phyloP scores from a whole-genome alignment of 306 rosid species.

The Begonia loranthoides region DNA sequence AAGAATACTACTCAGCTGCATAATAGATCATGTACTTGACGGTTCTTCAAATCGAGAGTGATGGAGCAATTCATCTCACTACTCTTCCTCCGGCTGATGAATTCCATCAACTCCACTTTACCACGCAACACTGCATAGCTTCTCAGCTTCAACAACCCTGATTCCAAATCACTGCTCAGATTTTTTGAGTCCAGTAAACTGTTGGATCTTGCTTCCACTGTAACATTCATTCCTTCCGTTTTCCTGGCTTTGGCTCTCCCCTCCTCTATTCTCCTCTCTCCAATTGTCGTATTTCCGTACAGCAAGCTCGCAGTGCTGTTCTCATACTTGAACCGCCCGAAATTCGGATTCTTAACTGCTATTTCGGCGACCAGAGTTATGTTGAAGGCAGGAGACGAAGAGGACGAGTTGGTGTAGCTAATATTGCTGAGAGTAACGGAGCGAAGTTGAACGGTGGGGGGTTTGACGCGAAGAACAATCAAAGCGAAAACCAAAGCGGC shows the following conservation, averaged over 20 bases:
- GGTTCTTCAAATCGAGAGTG: slow-evolving; percentile 28
- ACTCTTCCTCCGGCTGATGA: slow-evolving; percentile 20
- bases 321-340: slow-evolving; percentile 29
- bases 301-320: slow-evolving; percentile 15
- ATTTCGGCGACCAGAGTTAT: slow-evolving; percentile 21
- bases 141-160: slow-evolving; percentile 32
- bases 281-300: slow-evolving; percentile 15
- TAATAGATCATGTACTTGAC: slow-evolving; percentile 17
- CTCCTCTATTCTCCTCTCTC: slow-evolving; percentile 5
- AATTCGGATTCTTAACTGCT: slow-evolving; percentile 34
- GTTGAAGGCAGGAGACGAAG: slow-evolving; percentile 22
- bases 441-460: slow-evolving; percentile 19
- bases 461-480: slow-evolving; percentile 23
- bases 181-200: slow-evolving; percentile 3
- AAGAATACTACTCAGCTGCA: slow-evolving; percentile 15
- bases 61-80: slow-evolving; percentile 32
- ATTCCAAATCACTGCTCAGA: slow-evolving; percentile 16
- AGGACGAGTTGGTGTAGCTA: not conserved
- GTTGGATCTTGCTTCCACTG: slow-evolving; percentile 16
- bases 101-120: slow-evolving; percentile 21
- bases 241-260: slow-evolving; percentile 19
- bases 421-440: slow-evolving; percentile 19
- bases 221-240: slow-evolving; percentile 12
- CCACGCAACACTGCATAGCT: slow-evolving; percentile 30
- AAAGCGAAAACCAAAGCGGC: slow-evolving; percentile 26